Evolutionary conservation across 129 eudicot genomes (phyloP).

Genomic region (Kitagawia praeruptora): DNA sequence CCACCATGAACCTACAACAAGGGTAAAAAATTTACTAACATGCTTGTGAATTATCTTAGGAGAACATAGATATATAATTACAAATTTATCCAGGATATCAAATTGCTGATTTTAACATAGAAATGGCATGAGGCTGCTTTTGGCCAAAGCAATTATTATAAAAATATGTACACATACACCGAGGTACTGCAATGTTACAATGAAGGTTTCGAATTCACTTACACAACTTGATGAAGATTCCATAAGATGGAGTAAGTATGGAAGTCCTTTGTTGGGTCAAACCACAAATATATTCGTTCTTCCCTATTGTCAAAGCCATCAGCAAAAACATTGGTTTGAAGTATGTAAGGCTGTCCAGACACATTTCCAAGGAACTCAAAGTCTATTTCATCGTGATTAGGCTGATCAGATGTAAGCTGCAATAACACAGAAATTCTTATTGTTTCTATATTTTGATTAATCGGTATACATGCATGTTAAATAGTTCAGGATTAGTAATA

Average conservation of each 20-base stretch:
- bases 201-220: conserved; percentile 14
- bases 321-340: conserved; percentile 67
- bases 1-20: conserved; percentile 65
- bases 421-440: neutral
- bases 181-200: neutral
- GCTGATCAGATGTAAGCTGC: conserved; percentile 74
- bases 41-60: too few species aligned
- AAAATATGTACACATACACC: neutral
- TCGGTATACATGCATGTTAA: neutral
- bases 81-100: too few species aligned
- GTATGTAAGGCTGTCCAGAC: conserved; percentile 47
- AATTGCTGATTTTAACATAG: too few species aligned
- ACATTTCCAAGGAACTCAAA: conserved; percentile 85
- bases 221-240: conserved; percentile 89
- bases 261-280: conserved; percentile 85
- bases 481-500: neutral
- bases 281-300: conserved; percentile 63
- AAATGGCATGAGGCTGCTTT: too few species aligned
- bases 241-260: conserved; percentile 80
- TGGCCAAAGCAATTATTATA: neutral
- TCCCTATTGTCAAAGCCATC: conserved; percentile 73
- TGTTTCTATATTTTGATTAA: neutral
- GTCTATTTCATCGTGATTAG: conserved; percentile 75
- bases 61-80: too few species aligned
- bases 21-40: too few species aligned